Base-by-base conservation (phyloP, 2,329 filamentous ascomycete species). In the Aspergillus melleus region DNA sequence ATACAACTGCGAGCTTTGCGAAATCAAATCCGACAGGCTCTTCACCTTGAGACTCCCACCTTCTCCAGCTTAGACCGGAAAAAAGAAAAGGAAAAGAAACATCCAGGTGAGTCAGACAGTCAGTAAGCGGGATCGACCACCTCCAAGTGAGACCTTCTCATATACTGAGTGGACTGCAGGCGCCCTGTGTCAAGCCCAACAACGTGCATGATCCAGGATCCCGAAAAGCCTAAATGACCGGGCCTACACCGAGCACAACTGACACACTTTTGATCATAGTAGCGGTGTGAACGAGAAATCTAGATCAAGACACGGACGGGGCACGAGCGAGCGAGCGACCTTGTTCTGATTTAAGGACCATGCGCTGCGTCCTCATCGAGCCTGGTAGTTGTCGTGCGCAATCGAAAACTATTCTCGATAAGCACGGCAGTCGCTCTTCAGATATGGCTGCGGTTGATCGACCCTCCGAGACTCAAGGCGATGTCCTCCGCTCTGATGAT, bases 231-330 rank as follows among this genome's bases (percentile, higher is more conserved):
- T 24, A 19, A 46, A 59, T 64, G 56, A 52, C 52, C 52, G 52
- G 22, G 30, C 22, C 26, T 54, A 63, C 20, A 55, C 24, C 26
- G 51, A 58, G 29, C 50, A 39, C 54, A 49, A 54, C 57, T 42
- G 60, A 57, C 49, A 22, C 29, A 39, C 51, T 55, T 55, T 61
- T 49, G 55, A 54, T n/a, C 42, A 62, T 29, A 62, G 55, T 49
- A 66, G 68, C 70, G 72, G 71, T 73, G 71, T 71, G 26, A 29
- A 8, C 26, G 6, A 29, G 26, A 29, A 29, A 9, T 8, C 44
- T 59, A 26, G 50, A 19, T 26, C 16, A 47, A 42, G 58, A 62
- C 44, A 57, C 14, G 52, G 14, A 29, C 26, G 26, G 26, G 26
- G 26, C 26, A 29, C 26, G 26, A 9, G 26, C 26, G 26, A 29